Base-by-base conservation (phyloP, 345 rosid species). In the Bretschneidera sinensis region DNA sequence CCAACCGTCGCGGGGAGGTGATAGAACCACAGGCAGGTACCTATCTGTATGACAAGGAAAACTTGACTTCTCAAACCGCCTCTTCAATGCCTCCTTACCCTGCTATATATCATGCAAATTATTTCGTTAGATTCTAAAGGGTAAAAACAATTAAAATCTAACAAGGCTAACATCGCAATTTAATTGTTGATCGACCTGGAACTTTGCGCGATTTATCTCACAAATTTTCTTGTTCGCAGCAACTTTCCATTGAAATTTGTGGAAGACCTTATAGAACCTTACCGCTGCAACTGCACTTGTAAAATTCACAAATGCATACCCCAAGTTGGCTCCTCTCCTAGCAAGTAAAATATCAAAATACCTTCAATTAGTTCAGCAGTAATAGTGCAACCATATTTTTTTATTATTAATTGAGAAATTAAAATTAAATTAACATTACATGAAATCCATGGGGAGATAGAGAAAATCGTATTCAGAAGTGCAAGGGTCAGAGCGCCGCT, bases 241-340 rank as follows among this genome's bases (percentile, higher is more conserved):
- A 1, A 35, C 54, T 5, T 5, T 9, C 90, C 90, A 85, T 22
- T 60, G 21, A 4, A 0, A 31, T 0, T 70, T 55, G 7, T 71
- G 17, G 5, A 70, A 78, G 0, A 58, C 72, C n/a, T 9, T 17
- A 0, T 2, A 13, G 31, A 82, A 82, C 20, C 78, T 68, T 5
- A 31, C 47, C 0, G 90, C 90, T 0, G 71, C 87, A 0, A 17
- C 53, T 0, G 65, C n/a, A 24, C 45, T 76, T 0, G 90, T 82
- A 64, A 85, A 85, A 31, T 82, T 85, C 0, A 82, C 87, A 10
- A 85, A 85, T 0, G 90, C 90, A 34, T 71, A 85, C 0, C 90
- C 90, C n/a, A 76, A 57, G 53, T 85, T 84, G 0, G 51, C 55
- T 2, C 34, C n/a, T 21, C 24, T 57, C 63, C 73, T 69, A 17